These are phyloP conservation scores for Cenchrus americanus DNA, from an alignment of 176 grass and related monocot genomes.

Conservation along the genomic window DNA sequence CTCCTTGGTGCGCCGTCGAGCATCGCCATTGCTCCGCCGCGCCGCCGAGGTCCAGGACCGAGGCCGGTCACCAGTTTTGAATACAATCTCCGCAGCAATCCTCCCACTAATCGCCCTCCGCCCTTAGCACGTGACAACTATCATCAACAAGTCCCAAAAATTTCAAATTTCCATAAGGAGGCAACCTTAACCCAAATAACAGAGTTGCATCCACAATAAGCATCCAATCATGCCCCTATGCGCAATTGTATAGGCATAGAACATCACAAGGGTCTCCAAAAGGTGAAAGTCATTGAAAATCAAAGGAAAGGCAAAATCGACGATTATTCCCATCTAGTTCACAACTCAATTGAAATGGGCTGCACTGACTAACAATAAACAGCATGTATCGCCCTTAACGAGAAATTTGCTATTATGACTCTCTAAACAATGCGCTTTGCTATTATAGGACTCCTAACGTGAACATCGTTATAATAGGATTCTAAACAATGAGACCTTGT, in stretches of 20 bases:
- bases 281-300: not conserved
- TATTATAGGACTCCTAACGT: no score
- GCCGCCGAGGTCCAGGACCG: no score
- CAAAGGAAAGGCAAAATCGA: not conserved
- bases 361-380: not conserved
- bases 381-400: no score
- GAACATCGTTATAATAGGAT: no score
- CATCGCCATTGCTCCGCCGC: no score
- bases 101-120: no score
- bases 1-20: no score
- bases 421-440: no score
- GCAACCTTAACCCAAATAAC: slow-evolving; percentile 2
- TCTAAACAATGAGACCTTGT: no score
- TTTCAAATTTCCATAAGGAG: not conserved
- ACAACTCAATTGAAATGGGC: not conserved
- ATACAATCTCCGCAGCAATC: no score
- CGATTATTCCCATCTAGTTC: not conserved
- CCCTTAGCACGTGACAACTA: not conserved
- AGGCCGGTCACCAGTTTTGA: no score
- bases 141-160: not conserved
- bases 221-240: not conserved
- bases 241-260: not conserved
- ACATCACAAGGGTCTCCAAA: not conserved
- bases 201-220: not conserved
- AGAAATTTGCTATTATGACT: no score